Evolutionary conservation across 768 basidiomycete species (phyloP).

Genomic region (Guyanaporus albipodus): DNA sequence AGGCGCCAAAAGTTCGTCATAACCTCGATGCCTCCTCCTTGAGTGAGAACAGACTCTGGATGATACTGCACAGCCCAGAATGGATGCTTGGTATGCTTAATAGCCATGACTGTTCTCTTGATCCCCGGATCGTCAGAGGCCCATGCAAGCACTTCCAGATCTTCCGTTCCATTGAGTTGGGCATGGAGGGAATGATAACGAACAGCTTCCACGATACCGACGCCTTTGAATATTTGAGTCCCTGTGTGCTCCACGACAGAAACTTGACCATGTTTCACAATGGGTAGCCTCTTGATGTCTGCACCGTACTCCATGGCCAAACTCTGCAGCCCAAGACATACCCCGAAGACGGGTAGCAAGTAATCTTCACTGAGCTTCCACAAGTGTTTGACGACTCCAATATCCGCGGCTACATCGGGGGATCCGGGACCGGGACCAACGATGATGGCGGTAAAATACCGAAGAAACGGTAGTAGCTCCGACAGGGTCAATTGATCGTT

Average conservation of each 20-base stretch:
- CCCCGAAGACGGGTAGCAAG: slow-evolving; percentile 73
- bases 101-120: slow-evolving; percentile 71
- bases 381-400: slow-evolving; percentile 65
- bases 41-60: slow-evolving; percentile 77
- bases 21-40: slow-evolving; percentile 63
- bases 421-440: slow-evolving; percentile 83
- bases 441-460: slow-evolving; percentile 63
- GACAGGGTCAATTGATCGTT: slow-evolving; percentile 58
- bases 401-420: slow-evolving; percentile 55
- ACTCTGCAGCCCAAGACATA: slow-evolving; percentile 81
- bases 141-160: slow-evolving; percentile 70
- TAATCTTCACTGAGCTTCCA: slow-evolving; percentile 57
- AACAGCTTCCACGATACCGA: slow-evolving; percentile 54
- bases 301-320: slow-evolving; percentile 65
- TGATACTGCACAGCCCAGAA: slow-evolving; percentile 92
- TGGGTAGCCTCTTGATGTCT: slow-evolving; percentile 48
- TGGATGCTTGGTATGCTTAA: slow-evolving; percentile 57
- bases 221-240: slow-evolving; percentile 56
- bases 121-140: slow-evolving; percentile 63
- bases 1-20: slow-evolving; percentile 72
- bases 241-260: slow-evolving; percentile 59
- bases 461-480: slow-evolving; percentile 50
- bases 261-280: slow-evolving; percentile 79
- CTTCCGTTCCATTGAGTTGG: slow-evolving; percentile 40
- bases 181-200: slow-evolving; percentile 81